These are phyloP conservation scores for Cryptosporidium canis DNA, from an alignment of 169 alveolate species.

Conservation along the genomic window DNA sequence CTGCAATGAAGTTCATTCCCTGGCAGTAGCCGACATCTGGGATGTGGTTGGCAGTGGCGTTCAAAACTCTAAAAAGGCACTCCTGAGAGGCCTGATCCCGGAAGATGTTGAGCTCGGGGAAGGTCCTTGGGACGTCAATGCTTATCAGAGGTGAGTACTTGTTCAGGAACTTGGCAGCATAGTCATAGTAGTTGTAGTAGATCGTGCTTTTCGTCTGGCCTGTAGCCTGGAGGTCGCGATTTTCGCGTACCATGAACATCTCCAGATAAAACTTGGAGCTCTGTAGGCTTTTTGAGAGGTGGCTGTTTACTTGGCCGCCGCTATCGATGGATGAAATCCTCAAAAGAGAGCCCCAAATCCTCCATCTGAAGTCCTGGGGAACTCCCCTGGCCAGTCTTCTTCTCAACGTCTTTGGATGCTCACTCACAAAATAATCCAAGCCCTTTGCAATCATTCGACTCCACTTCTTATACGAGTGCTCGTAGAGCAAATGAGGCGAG, in stretches of 20 bases:
- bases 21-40: constrained; percentile 89
- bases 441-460: constrained; percentile 76
- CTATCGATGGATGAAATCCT: constrained; percentile 1
- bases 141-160: constrained; percentile 74
- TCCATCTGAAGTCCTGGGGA: constrained; percentile 80
- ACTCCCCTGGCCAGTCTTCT: constrained; percentile 79
- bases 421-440: constrained; percentile 74
- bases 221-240: neutral
- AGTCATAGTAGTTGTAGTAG: constrained; percentile 22
- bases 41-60: constrained; percentile 82
- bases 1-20: constrained; percentile 91
- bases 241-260: neutral
- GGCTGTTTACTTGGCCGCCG: neutral
- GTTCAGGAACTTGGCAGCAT: constrained; percentile 56
- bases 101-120: constrained; percentile 77
- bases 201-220: neutral
- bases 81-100: constrained; percentile 78
- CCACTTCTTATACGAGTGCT: constrained; percentile 73
- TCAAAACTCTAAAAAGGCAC: constrained; percentile 81
- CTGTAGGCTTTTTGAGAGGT: neutral
- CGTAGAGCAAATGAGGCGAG: constrained; percentile 25
- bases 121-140: constrained; percentile 78
- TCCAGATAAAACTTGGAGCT: constrained; percentile 31
- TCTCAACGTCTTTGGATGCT: constrained; percentile 75
- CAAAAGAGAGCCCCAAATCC: constrained; percentile 71